Percentiles rank a stretch among this genome's conserved stretches.
Evolutionary conservation across 352 stramenopile genomes (phyloP).

Genomic region (Phytopythium vexans): DNA sequence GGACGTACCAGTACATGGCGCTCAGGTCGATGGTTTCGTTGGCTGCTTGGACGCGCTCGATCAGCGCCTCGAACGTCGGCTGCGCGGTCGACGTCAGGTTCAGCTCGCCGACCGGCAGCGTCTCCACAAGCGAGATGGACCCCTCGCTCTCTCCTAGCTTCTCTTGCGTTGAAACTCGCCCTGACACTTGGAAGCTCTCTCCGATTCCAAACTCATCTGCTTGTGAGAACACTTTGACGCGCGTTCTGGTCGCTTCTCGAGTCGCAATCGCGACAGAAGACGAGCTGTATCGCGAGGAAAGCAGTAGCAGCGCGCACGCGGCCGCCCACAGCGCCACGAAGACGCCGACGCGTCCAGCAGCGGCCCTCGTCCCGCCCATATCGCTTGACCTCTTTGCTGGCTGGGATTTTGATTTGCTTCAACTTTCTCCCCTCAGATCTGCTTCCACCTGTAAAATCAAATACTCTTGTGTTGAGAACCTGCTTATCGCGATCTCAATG

Average conservation of each 20-base stretch:
- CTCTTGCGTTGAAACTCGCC: constrained; percentile 17
- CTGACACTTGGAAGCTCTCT: not conserved
- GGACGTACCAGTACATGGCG: constrained; percentile 71
- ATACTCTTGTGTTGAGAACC: too few relatives aligned
- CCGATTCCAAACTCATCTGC: not conserved
- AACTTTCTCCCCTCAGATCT: too few relatives aligned
- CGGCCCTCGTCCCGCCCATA: too few relatives aligned
- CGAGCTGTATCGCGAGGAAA: not conserved
- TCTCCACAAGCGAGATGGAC: constrained; percentile 56
- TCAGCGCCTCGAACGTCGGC: constrained; percentile 50
- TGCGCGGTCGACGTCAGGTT: constrained; percentile 25
- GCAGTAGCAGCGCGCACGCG: constrained; percentile 4
- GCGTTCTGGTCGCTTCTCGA: not conserved
- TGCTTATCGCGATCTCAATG: not conserved
- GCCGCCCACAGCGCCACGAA: constrained; percentile 4
- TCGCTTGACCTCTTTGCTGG: too few relatives aligned
- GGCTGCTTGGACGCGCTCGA: constrained; percentile 34
- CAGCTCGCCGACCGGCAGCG: constrained; percentile 65
- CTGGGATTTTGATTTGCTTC: too few relatives aligned
- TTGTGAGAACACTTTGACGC: not conserved
- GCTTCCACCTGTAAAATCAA: too few relatives aligned
- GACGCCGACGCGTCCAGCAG: not conserved
- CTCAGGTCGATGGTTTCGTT: constrained; percentile 62
- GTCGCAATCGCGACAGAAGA: not conserved
- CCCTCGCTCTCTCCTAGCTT: constrained; percentile 2